Conservation (phyloP, 176 grass and related monocot genomes). For the Echinochloa phyllopogon region DNA sequence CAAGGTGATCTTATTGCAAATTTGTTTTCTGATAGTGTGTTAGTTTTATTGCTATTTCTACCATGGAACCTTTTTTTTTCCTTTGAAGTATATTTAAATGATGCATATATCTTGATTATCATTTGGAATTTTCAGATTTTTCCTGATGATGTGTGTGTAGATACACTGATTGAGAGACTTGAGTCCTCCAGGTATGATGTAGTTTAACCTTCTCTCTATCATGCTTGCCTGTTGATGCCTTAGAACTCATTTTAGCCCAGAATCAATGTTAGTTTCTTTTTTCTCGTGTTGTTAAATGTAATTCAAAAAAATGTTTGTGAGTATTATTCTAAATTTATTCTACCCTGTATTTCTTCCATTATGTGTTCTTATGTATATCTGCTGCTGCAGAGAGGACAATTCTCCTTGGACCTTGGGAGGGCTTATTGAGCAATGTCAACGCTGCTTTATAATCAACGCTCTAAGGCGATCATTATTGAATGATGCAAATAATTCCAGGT, state of each 20-base stretch:
- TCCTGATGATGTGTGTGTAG: constrained; percentile 72
- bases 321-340: neutral
- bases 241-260: neutral
- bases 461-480: constrained; percentile 68
- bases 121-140: constrained; percentile 71
- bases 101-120: constrained; percentile 21
- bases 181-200: constrained; percentile 63
- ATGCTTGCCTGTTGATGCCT: constrained; percentile 30
- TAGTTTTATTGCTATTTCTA: constrained; percentile 34
- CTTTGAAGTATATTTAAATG: constrained; percentile 13
- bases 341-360: neutral
- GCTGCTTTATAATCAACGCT: constrained; percentile 57
- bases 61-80: neutral
- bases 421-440: constrained; percentile 73
- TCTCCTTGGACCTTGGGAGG: constrained; percentile 49
- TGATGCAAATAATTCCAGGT: constrained; percentile 89
- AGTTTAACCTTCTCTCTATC: constrained; percentile 28
- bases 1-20: constrained; percentile 56
- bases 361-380: constrained; percentile 22
- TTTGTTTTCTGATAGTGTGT: constrained; percentile 37
- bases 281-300: neutral
- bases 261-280: constrained; percentile 29
- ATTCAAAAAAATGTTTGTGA: neutral
- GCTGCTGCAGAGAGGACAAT: constrained; percentile 60
- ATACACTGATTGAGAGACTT: constrained; percentile 65